Base-by-base conservation (phyloP, 768 basidiomycete genomes). In the Lentinula detonsa region DNA sequence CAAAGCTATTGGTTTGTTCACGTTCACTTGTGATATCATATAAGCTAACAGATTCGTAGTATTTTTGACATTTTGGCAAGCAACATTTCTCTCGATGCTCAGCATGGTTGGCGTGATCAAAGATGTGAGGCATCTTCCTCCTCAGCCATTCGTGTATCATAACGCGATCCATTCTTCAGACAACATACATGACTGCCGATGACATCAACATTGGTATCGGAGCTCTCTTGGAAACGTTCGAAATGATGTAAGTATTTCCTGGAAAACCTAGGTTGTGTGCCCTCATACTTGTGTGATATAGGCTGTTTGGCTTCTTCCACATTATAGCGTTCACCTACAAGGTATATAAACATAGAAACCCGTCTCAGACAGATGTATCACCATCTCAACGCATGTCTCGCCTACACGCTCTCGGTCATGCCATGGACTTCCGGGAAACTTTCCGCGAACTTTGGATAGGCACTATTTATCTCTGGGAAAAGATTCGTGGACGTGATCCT, bases 1-100 rank as follows among this genome's bases (percentile, higher is more conserved):
- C 65, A 93, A 91, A 69, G 85, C 86, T 58, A 86, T 89, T 50
- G 86, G 86, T 85, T 39, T 59, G 82, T 69, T 2, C 45, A 37
- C 4, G 10, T 33, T 10, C 21, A 11, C 9, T 21, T 40, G 18
- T 48, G 11, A 23, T 16, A 43, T 28, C 51, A 18, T 42, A 13
- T 33, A 4, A 15, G 16, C 42, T 23, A n/a, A 34, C 43, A 33
- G 16, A 48, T 21, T 43, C 11, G 5, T 63, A 83, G 86, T 90
- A 0, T 89, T 90, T 67, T 73, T 90, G 16, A 88, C 86, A 6
- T 91, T 91, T 69, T 91, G 89, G 89, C 89, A 91, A 70, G 80
- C 84, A 15, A 83, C 81, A 0, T 74, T 83, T 37, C 76, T 91
- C 13, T 81, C 83, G 3, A 61, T 83, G 15, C 77, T 91, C 11